Conservation (phyloP, 2,329 filamentous ascomycete species). For the Basipetospora sp. region DNA sequence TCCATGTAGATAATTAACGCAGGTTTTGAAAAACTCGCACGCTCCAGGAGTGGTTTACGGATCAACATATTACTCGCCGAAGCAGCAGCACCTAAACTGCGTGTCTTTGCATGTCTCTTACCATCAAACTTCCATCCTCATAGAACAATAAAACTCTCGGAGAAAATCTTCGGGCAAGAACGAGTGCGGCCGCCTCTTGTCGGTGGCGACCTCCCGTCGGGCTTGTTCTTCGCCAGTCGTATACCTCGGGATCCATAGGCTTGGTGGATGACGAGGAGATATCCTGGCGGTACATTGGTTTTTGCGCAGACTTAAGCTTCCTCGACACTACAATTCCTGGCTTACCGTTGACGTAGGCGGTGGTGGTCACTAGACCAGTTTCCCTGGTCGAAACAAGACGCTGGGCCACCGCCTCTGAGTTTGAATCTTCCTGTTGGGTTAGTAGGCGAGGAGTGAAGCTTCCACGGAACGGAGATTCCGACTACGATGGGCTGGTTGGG, state of each 20-base stretch:
- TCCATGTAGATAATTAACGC: too few species aligned
- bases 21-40: too few species aligned
- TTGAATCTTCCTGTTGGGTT: neutral
- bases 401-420: neutral
- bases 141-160: slow-evolving; percentile 40
- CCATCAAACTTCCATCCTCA: slow-evolving; percentile 74
- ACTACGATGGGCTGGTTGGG: neutral
- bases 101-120: too few species aligned
- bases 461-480: neutral
- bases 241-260: slow-evolving; percentile 75
- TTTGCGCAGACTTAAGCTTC: too few species aligned
- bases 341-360: neutral
- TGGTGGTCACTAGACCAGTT: too few species aligned
- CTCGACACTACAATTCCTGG: neutral
- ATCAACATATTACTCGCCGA: too few species aligned
- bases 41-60: too few species aligned
- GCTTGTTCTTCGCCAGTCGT: slow-evolving; percentile 78
- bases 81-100: too few species aligned
- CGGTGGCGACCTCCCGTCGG: slow-evolving; percentile 20
- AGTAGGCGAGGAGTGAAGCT: neutral
- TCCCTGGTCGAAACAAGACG: neutral
- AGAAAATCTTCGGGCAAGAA: slow-evolving; percentile 71
- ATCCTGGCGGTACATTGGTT: slow-evolving; percentile 49
- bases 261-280: slow-evolving; percentile 71
- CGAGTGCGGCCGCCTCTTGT: slow-evolving; percentile 36